Evolutionary conservation across 164 flowering plant species (phyloP), one percentile per base, ranked within the genome.

Genomic region (Euptelea pleiosperma): DNA sequence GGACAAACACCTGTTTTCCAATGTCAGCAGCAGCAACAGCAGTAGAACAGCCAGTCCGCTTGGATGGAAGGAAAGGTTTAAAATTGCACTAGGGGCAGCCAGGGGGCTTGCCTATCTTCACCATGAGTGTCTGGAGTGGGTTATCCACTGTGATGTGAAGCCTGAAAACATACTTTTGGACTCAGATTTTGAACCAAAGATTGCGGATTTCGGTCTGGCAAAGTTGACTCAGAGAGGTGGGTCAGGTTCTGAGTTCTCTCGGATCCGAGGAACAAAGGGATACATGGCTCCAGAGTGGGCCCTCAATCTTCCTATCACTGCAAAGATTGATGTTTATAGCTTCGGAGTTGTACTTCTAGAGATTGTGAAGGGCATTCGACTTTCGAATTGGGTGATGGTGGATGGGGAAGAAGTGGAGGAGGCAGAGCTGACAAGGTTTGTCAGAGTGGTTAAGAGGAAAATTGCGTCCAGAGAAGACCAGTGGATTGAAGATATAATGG

Each of bases 61-160:
- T 15, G 48, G 19, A 28, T 66, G 70, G 70, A 47, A 47, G 5
- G 26, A 53, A 14, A 66, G 70, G 53, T 54, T 45, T 8, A 54
- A 55, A 31, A 60, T 59, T 21, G 65, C 64, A 2, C 18, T 66
- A 66, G 61, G 51, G 28, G 37, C 64, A 6, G 70, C 70, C 7
- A 66, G 54, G 48, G 70, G 55, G 39, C 48, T 66, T 11, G 60
- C 70, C 22, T 60, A 66, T 39, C 64, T 66, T 31, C 70, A 66
- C 29, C 49, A 66, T 19, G 64, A 66, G 56, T 66, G 70, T 35
- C 64, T 60, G 6, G 70, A 66, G 33, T 66, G 70, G 70, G 70
- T 66, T 6, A 54, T 66, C 11, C 70, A 66, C 30, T 66, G 64
- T 14, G 70, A 66, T 9, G 31, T 66, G 25, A 66, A 66, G 43